Conservation (phyloP, 257 asterid genomes). For the Solanum chaucha region DNA sequence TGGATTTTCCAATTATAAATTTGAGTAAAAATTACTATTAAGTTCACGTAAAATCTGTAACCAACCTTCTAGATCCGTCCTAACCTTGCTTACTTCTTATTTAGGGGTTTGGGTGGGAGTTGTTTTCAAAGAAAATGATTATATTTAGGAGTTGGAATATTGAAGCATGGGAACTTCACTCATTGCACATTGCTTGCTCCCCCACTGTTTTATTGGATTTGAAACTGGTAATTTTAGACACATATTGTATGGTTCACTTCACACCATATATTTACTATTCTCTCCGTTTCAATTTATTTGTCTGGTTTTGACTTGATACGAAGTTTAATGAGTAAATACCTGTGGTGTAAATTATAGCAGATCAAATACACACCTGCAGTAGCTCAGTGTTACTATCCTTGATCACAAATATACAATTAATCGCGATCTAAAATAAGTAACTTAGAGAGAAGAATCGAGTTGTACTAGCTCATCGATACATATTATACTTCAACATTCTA, state of each 20-base stretch:
- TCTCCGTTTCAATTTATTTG: no score
- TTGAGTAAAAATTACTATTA: neutral
- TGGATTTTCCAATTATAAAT: no score
- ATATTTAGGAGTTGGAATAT: neutral
- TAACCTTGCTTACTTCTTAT: no score
- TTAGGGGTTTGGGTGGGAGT: no score
- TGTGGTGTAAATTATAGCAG: neutral
- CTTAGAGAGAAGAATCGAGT: neutral
- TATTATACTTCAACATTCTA: neutral
- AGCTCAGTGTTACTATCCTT: neutral
- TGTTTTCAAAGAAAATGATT: no score
- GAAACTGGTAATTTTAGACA: neutral
- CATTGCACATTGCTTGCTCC: neutral
- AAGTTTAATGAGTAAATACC: no score
- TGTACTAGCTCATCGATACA: neutral
- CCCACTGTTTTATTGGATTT: neutral
- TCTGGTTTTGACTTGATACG: neutral
- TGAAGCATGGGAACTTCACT: neutral
- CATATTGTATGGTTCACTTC: neutral
- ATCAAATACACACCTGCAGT: neutral
- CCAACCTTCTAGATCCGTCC: no score
- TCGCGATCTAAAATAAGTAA: neutral
- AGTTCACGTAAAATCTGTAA: neutral
- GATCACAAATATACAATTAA: neutral
- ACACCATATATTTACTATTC: neutral